Evolutionary conservation across 768 basidiomycete genomes (phyloP), one percentile per base, ranked within the genome.

Genomic region (Plicaturopsis crispa): DNA sequence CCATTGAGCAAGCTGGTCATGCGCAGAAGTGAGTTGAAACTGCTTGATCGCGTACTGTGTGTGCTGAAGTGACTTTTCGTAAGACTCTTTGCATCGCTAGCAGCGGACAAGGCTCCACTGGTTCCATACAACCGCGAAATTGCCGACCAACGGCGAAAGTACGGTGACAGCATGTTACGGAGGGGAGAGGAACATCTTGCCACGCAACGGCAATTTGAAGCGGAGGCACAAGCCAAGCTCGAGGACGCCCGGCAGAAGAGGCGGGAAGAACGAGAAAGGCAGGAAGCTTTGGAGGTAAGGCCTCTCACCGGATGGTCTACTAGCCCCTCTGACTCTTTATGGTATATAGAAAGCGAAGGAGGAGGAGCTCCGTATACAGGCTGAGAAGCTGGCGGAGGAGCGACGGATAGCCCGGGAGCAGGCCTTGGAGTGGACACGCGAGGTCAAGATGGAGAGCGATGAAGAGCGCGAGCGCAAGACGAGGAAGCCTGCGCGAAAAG

Each of bases 61-160:
- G 32, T 6, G n/a, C 18, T 43, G n/a, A 42, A 38, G 17, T 14
- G 19, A 26, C 38, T 14, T 39, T 42, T 46, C 3, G 40, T 12
- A 45, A 93, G 91, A 48, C 60, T 93, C 6, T 97, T 97, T 61
- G 82, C 74, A 7, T 79, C 87, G 0, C 68, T 99, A 14, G 87
- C 89, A 0, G 71, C 73, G 5, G 88, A 92, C 50, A 70, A 72
- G 39, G 71, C 82, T 0, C 55, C 73, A 0, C 61, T 71, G 34
- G 68, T 93, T 13, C 89, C 91, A 0, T 98, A 97, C 60, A 86
- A 70, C 48, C 69, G 73, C 7, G 91, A 94, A 34, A 73, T 97
- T 33, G 90, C 92, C 0, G 84, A 91, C 48, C 85, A 94, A 48
- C 79, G 96, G 31, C 73, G 80, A 26, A 84, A 84, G 55, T 99